Evolutionary conservation across 2,329 filamentous ascomycete species (phyloP).

Genomic region (Zymoseptoria pseudotritici): DNA sequence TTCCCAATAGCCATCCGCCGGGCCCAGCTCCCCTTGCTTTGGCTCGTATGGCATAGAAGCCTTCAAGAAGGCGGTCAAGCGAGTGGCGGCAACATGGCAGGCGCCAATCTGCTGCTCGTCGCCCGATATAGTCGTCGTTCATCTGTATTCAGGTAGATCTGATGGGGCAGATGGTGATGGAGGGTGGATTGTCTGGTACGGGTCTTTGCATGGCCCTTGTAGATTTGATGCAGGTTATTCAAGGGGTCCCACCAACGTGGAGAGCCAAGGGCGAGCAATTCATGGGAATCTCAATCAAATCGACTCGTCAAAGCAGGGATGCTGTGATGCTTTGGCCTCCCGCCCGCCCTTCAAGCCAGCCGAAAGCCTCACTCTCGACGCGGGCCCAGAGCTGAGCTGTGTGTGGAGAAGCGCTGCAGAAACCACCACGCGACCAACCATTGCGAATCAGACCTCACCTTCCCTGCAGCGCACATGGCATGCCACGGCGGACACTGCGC

Average conservation of each 20-base stretch:
- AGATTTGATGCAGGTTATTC: not conserved
- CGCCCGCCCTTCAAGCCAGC: not conserved
- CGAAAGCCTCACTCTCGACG: not conserved
- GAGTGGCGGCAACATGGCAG: slow-evolving; percentile 21
- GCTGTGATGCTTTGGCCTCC: not conserved
- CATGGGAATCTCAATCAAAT: not conserved
- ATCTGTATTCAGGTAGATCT: not conserved
- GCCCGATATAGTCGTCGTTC: not conserved
- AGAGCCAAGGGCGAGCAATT: not conserved
- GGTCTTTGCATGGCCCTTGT: not conserved
- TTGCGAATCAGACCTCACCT: not conserved
- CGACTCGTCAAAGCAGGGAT: not conserved
- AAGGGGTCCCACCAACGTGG: not conserved
- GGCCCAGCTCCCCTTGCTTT: slow-evolving; percentile 13
- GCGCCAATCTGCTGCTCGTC: not conserved
- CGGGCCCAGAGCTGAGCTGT: not conserved
- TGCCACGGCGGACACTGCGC: not conserved
- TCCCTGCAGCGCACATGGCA: not conserved
- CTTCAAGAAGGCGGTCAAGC: slow-evolving; percentile 17
- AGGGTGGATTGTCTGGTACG: not conserved
- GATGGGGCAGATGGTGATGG: not conserved
- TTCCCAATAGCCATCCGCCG: slow-evolving; percentile 10
- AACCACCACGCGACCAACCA: not conserved
- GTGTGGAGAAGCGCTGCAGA: not conserved
- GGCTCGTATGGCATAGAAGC: slow-evolving; percentile 9